Percentiles rank a stretch among this genome's conserved stretches.
phyloP scores from a whole-genome alignment of 1,284 basidiomycete genomes.

The Irpex rosettiformis region DNA sequence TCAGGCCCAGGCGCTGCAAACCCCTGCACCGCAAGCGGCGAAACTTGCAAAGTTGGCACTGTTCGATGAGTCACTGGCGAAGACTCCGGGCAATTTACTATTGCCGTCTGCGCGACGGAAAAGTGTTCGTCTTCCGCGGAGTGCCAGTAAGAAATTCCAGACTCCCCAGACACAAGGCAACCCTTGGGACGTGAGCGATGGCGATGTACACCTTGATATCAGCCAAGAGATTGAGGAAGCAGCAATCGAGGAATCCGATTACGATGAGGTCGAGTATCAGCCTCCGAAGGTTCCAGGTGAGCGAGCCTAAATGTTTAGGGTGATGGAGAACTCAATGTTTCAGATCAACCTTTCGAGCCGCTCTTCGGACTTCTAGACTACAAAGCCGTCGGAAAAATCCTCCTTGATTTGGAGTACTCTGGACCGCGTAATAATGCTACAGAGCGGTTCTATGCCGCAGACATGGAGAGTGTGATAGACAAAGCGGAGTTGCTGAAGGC shows the following conservation, averaged over 20 bases:
- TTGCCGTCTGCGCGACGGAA: conserved; percentile 58
- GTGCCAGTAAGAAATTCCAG: conserved; percentile 39
- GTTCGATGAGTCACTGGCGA: conserved; percentile 19
- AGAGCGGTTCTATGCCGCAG: conserved; percentile 26
- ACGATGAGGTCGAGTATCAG: conserved; percentile 77
- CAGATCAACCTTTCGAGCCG: conserved; percentile 31
- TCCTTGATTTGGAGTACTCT: conserved; percentile 25
- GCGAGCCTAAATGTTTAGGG: conserved; percentile 19
- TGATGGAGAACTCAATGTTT: not conserved
- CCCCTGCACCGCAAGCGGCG: conserved; percentile 25
- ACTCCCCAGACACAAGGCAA: conserved; percentile 66
- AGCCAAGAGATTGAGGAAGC: not conserved
- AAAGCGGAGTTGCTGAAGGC: conserved; percentile 18
- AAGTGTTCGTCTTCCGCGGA: conserved; percentile 31
- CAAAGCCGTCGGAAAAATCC: conserved; percentile 22
- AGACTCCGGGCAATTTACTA: conserved; percentile 37
- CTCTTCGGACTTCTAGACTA: conserved; percentile 34
- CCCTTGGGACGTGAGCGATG: conserved; percentile 73
- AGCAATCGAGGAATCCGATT: conserved; percentile 39
- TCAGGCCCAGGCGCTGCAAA: conserved; percentile 22
- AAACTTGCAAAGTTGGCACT: conserved; percentile 33
- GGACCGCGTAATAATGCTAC: conserved; percentile 25
- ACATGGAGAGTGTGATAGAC: conserved; percentile 25
- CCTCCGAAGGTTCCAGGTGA: conserved; percentile 65
- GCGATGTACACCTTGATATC: conserved; percentile 42